phyloP scores from a whole-genome alignment of 208 protist species.

The Naegleria fowleri region DNA sequence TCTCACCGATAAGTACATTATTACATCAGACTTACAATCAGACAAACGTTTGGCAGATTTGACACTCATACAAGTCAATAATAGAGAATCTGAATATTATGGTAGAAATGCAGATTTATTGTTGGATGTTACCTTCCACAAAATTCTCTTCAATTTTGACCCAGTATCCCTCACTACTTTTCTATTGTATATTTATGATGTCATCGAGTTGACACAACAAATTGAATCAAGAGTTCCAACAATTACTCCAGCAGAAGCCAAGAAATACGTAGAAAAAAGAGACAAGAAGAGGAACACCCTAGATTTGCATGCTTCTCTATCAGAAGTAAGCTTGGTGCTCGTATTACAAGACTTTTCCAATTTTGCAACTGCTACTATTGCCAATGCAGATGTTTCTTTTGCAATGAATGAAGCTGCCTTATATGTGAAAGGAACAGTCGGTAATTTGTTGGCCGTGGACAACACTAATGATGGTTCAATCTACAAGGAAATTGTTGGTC shows the following conservation, averaged over 20 bases:
- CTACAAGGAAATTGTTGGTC: slow-evolving; percentile 11
- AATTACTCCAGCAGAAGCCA: neutral
- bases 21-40: neutral
- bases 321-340: neutral
- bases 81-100: neutral
- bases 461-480: neutral
- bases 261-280: neutral
- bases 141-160: neutral
- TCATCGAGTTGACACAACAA: neutral
- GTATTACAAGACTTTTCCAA: neutral
- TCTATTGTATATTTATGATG: neutral
- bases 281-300: neutral
- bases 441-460: neutral
- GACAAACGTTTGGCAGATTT: neutral
- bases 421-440: neutral
- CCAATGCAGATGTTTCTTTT: neutral
- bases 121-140: neutral
- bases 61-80: neutral
- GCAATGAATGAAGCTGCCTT: neutral
- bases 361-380: neutral
- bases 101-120: neutral
- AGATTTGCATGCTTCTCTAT: neutral
- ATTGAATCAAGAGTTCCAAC: neutral
- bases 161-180: neutral
- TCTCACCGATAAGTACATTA: neutral